These are phyloP conservation scores for Cicer bijugum DNA, from an alignment of 306 rosid genomes.

Conservation along the genomic window DNA sequence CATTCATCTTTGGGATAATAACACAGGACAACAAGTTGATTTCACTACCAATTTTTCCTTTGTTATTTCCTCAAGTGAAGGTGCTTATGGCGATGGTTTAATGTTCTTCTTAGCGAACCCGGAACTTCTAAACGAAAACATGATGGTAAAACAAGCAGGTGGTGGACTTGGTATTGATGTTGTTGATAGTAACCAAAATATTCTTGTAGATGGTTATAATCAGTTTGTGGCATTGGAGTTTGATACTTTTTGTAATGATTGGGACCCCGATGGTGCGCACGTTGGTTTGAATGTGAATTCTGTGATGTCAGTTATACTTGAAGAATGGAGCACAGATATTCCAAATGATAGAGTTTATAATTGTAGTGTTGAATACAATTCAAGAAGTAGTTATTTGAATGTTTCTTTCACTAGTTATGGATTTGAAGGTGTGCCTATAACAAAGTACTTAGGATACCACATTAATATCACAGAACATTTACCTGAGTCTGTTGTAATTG, in stretches of 20 bases:
- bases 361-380: conserved; percentile 26
- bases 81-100: conserved; percentile 44
- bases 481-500: conserved; percentile 45
- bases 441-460: background rate
- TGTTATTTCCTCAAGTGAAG: conserved; percentile 40
- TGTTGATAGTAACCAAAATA: background rate
- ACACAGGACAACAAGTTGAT: conserved; percentile 31
- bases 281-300: conserved; percentile 40
- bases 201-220: background rate
- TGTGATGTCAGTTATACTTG: background rate
- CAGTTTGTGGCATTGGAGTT: conserved; percentile 59
- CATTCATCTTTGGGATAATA: conserved; percentile 47
- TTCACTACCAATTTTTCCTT: conserved; percentile 55
- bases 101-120: conserved; percentile 53
- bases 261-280: conserved; percentile 41
- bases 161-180: conserved; percentile 47
- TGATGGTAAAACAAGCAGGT: background rate
- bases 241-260: conserved; percentile 39
- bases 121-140: background rate
- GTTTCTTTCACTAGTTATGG: conserved; percentile 29
- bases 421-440: background rate
- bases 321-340: conserved; percentile 21
- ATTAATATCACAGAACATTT: conserved; percentile 38
- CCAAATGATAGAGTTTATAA: background rate
- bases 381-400: background rate